These are phyloP conservation scores for Suillus plorans DNA, from an alignment of 768 basidiomycete species.

Conservation along the genomic window DNA sequence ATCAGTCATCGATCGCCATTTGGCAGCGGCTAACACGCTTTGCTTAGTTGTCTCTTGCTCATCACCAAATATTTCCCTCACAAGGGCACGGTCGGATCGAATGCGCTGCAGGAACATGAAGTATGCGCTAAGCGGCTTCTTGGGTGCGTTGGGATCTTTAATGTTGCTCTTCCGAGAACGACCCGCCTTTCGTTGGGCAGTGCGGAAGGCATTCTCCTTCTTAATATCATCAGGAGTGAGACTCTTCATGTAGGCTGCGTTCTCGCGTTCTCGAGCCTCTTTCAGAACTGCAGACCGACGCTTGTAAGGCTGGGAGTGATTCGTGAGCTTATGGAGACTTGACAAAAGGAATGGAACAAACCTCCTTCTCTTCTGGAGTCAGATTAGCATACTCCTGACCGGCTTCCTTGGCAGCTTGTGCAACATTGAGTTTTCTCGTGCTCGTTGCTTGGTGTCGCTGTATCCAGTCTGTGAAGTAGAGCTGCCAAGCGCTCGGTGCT, in stretches of 20 bases:
- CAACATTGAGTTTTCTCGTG: slow-evolving; percentile 88
- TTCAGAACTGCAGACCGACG: slow-evolving; percentile 82
- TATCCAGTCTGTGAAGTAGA: slow-evolving; percentile 96
- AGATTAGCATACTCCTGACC: slow-evolving; percentile 86
- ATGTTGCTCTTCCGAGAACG: slow-evolving; percentile 92
- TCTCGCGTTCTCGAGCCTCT: slow-evolving; percentile 80
- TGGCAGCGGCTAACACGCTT: slow-evolving; percentile 88
- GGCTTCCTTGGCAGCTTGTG: slow-evolving; percentile 93
- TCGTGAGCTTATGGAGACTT: slow-evolving; percentile 14
- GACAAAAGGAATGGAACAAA: slow-evolving; percentile 35
- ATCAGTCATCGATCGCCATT: slow-evolving; percentile 92
- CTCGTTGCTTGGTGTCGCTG: slow-evolving; percentile 79
- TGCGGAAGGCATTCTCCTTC: slow-evolving; percentile 87
- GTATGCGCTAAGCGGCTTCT: slow-evolving; percentile 92
- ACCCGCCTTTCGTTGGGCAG: slow-evolving; percentile 90
- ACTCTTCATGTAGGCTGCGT: slow-evolving; percentile 81
- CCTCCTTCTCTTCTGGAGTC: slow-evolving; percentile 81
- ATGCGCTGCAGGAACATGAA: slow-evolving; percentile 95
- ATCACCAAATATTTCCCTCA: slow-evolving; percentile 79
- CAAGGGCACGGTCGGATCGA: slow-evolving; percentile 72
- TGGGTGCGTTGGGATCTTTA: slow-evolving; percentile 95
- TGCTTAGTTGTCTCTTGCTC: slow-evolving; percentile 94
- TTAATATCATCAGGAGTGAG: slow-evolving; percentile 94
- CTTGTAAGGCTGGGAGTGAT: slow-evolving; percentile 69
- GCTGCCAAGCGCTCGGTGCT: slow-evolving; percentile 93